Evolutionary conservation across 202 grass and related monocot species (phyloP), one percentile per base, ranked within the genome.

Genomic region (Tripidium arundinaceum): DNA sequence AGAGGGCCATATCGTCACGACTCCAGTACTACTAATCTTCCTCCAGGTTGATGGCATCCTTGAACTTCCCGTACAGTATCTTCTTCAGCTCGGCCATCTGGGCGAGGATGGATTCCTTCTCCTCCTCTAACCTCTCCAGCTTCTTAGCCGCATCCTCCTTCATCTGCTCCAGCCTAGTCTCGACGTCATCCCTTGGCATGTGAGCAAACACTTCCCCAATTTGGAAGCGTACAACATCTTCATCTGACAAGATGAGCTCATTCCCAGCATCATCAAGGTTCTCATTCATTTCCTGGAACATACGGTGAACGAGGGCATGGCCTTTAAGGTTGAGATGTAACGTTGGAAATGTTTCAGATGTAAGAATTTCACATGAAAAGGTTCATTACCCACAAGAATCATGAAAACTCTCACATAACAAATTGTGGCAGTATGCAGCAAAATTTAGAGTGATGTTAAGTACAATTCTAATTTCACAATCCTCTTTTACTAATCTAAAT

Each of bases 11-110:
- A 47, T n/a, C 1, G 7, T 24, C 1, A 34, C 21, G 10, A 29
- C 45, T 11, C 40, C 10, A 5, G 24, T 24, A 16, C 43, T 54
- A 66, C 60, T 77, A 99, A 83, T 99, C 97, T 77, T 99, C 97
- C 86, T 99, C 97, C 77, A 99, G 81, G 86, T 99, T 99, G 77
- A 99, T 99, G 57, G 97, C 92, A 14, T 99, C 89, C 80, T 90
- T 93, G 72, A 99, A 99, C 64, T 99, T 99, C 21, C 80, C 97
- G 12, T 99, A 96, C 62, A 99, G 79, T 60, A 99, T 88, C 80
- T 91, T 93, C 87, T 96, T 96, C 49, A 99, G 83, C 61, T 90
- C 92, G 45, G 77, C 89, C 92, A 99, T 99, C 83, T 90, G 97
- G 10, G 85, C 75, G 4, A 99, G 54, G 40, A 99, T 83, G 54